Evolutionary conservation across 2,329 filamentous ascomycete species (phyloP), one percentile per base, ranked within the genome.

Genomic region (Zasmidium cellare): DNA sequence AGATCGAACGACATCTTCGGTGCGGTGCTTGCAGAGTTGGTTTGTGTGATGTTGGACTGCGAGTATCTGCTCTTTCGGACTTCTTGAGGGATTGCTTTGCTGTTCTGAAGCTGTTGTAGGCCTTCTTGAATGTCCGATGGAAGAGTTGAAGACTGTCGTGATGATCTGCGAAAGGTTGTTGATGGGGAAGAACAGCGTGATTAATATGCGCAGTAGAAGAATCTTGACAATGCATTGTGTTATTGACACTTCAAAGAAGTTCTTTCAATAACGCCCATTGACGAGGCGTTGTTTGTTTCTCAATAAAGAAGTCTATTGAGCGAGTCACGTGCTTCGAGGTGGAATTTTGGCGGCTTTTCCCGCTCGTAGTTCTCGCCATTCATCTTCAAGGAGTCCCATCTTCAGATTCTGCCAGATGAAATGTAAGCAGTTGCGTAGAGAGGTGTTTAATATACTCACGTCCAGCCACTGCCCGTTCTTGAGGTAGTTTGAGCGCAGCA

Each of bases 1-100:
- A 55, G 50, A 35, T 60, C 54, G 38, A 50, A 35, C 44, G 54
- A 54, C 49, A 55, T 54, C 25, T 56, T 59, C 19, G 24, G 9
- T 20, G n/a, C 47, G 9, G 25, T 31, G 23, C 19, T 24, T 14
- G 16, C 9, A 25, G 46, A 25, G 20, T 25, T 28, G 46, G 6
- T 9, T 18, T 45, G 24, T 22, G 9, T 41, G 41, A 51, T 51
- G 51, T 28, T 45, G 51, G 31, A 46, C 20, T 23, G 20, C 19
- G 46, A 14, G 25, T 28, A n/a, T 19, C n/a, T 11, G 35, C 3
- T 35, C 20, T 24, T 19, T n/a, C 20, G 25, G 24, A 14, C 9
- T 1, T 16, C 20, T 24, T 20, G 11, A 35, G 24, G 19, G 9
- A 20, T 18, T 5, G 16, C 35, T 24, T 5, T 20, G 24, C 19